Conservation (phyloP, 805 yeast species). For the Diddensiella santjacobensis region DNA sequence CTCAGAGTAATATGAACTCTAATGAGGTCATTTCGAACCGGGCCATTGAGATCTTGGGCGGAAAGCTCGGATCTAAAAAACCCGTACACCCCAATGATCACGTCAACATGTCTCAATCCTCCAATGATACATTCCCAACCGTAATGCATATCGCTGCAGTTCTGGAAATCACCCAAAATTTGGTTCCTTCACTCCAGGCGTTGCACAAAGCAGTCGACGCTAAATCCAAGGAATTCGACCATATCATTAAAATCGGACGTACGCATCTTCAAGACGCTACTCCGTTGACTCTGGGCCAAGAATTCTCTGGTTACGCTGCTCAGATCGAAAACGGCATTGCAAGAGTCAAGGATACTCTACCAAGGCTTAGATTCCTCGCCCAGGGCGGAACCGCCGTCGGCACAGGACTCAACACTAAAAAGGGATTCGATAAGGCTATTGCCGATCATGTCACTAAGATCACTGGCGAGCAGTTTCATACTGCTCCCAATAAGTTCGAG, state of each 20-base stretch:
- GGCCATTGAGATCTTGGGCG: conserved; percentile 95
- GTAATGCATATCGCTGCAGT: conserved; percentile 99
- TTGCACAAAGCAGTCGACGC: conserved; percentile 74
- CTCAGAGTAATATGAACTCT: conserved; percentile 98
- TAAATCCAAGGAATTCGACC: conserved; percentile 78
- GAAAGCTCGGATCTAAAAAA: conserved; percentile 81
- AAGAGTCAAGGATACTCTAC: conserved; percentile 74
- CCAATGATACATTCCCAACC: conserved; percentile 98
- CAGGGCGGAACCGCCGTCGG: conserved; percentile 99
- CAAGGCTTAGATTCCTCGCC: conserved; percentile 76
- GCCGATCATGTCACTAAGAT: conserved; percentile 81
- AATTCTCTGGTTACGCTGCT: conserved; percentile 93
- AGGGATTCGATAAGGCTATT: conserved; percentile 82
- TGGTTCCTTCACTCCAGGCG: conserved; percentile 74
- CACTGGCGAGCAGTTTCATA: conserved; percentile 83
- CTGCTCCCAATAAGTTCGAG: conserved; percentile 98
- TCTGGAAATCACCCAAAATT: conserved; percentile 67
- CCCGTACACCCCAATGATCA: conserved; percentile 99
- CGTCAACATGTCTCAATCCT: conserved; percentile 97
- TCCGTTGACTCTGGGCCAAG: conserved; percentile 96
- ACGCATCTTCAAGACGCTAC: conserved; percentile 99
- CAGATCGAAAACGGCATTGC: conserved; percentile 88
- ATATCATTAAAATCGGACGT: conserved; percentile 97
- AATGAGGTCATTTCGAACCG: conserved; percentile 98
- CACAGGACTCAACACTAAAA: conserved; percentile 92